Base-by-base conservation (phyloP, 2,329 filamentous ascomycete genomes). In the Botrytis fabae region DNA sequence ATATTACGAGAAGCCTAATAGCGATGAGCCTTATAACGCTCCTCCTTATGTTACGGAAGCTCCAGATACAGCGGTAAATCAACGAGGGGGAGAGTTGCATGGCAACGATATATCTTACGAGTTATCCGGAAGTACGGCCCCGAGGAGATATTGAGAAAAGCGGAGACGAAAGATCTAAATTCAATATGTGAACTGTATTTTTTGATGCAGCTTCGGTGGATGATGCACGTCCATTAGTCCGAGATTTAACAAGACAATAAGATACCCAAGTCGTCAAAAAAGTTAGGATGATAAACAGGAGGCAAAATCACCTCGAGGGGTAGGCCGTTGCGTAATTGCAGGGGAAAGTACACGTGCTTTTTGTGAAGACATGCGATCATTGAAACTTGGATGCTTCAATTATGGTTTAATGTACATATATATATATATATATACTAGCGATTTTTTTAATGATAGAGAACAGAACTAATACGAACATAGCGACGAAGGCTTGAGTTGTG, bases 171-270 rank as follows among this genome's bases (percentile, higher is more conserved):
- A 40, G 35, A 0, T 16, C 14, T 28, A 16, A 18, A 20, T 3
- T 42, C 16, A 25, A 9, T 12, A 42, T 12, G n/a, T 28, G 25
- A 18, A 51, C n/a, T n/a, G 22, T n/a, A 18, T 51, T 16, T 7
- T 20, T 51, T 40, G 7, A 38, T 51, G 28, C 28, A 25, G 7
- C 14, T 14, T n/a, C 8, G 32, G 4, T 9, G 3, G 18, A 6
- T 8, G 0, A n/a, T 10, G 20, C 14, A 32, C 22, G 22, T 1
- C 22, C 22, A 16, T 0, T 1, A 51, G 1, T 20, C n/a, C 1
- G 18, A 38, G n/a, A 28, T 18, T 25, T n/a, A 22, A 20, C 22
- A 25, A 5, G 18, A 14, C 0, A n/a, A 40, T n/a, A 16, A n/a
- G 14, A n/a, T 62, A n/a, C 14, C 12, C 35, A 62, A n/a, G 6